A percentile compares a stretch with the other conserved stretches of the same genome.
Conservation (phyloP, 352 stramenopile species). For the Pythium rishiriense region DNA sequence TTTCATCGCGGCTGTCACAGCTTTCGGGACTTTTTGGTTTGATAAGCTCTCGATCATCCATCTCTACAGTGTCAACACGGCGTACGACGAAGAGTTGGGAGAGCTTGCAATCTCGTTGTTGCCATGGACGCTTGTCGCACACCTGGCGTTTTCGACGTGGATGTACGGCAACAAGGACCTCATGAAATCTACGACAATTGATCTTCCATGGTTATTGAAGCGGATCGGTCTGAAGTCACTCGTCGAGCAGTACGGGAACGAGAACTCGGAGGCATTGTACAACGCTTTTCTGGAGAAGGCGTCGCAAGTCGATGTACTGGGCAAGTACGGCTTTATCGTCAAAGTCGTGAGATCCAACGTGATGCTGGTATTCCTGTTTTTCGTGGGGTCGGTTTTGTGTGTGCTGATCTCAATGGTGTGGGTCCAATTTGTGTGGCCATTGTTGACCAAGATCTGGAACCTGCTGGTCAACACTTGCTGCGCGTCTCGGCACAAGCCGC, state of each 20-base stretch:
- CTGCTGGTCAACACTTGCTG: constrained; percentile 11
- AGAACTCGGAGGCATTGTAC: constrained; percentile 39
- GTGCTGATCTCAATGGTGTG: constrained; percentile 67
- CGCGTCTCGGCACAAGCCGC: constrained; percentile 8
- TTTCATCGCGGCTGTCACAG: constrained; percentile 69
- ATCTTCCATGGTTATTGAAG: constrained; percentile 43
- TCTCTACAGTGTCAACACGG: constrained; percentile 75
- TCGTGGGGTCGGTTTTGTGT: constrained; percentile 44
- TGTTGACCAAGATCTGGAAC: constrained; percentile 31
- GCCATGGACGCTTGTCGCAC: constrained; percentile 69
- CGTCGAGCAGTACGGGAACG: constrained; percentile 28
- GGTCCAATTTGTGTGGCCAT: constrained; percentile 45
- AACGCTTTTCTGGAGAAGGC: constrained; percentile 42
- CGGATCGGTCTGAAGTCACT: constrained; percentile 34
- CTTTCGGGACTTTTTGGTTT: constrained; percentile 68
- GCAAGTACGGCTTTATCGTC: constrained; percentile 56
- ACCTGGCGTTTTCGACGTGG: constrained; percentile 78
- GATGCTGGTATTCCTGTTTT: constrained; percentile 74
- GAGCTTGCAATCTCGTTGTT: constrained; percentile 54
- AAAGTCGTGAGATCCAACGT: constrained; percentile 75
- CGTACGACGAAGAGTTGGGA: constrained; percentile 79
- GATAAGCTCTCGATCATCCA: constrained; percentile 82
- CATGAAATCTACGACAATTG: constrained; percentile 53
- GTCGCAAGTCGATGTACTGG: constrained; percentile 46
- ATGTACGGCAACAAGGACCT: constrained; percentile 82